Base-by-base conservation (phyloP, 352 stramenopile genomes). In the Globisporangium spiculum region DNA sequence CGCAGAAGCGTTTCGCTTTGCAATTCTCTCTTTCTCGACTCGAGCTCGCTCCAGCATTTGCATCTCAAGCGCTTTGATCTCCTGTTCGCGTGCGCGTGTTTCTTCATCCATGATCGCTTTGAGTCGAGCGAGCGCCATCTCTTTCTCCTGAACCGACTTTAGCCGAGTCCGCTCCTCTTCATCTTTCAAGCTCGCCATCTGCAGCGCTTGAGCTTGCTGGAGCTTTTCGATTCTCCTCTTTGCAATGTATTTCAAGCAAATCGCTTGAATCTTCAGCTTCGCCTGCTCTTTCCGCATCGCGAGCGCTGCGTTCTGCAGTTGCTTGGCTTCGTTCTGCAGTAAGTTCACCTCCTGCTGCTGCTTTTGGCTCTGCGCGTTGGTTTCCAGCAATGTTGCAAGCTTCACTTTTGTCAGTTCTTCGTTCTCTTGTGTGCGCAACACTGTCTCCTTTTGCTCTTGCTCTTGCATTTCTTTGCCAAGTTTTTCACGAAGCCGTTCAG, bases 91-190 rank as follows among this genome's bases (percentile, higher is more conserved):
- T 7, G 72, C 75, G 4, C 85, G 68, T 8, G 79, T 79, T 22
- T 95, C 85, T 16, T 92, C 83, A 48, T 93, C 85, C 76, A 95
- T 91, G 63, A 89, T 70, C 8, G 72, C 73, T 50, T 93, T 88
- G 20, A 92, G 70, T 64, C 78, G 76, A 12, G 83, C 80, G 27
- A 92, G 65, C 34, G 80, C 84, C 57, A 91, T 68, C 63, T 93
- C 85, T 46, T 93, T 88, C 27, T 89, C 80, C 46, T 91, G 83
- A 22, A 86, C 66, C 0, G 81, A 78, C 65, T 81, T 79, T 22
- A 93, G 62, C 9, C 76, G 72, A n/a, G 84, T 63, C 8, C 81
- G 73, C 65, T 92, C 76, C 50, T 91, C 80, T 48, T 89, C 78
- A 55, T 80, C 79, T 3, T 91, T 73, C 0, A 95, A 72, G 20